phyloP scores from a whole-genome alignment of 2,329 filamentous ascomycete genomes.

The Colletotrichum lupini region DNA sequence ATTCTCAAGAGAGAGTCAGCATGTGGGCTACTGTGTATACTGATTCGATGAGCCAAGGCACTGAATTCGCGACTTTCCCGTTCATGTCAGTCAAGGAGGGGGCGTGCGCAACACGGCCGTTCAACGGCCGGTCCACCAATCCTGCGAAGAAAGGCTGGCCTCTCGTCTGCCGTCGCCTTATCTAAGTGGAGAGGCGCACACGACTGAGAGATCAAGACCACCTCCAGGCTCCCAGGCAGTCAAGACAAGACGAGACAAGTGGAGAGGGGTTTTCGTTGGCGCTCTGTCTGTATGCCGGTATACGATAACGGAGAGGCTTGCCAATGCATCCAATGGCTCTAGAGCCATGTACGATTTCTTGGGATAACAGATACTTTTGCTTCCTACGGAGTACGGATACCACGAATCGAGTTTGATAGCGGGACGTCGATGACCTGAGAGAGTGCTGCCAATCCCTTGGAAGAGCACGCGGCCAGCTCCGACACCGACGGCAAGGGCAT shows the following conservation, averaged over 20 bases:
- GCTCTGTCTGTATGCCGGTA: neutral
- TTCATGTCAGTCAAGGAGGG: neutral
- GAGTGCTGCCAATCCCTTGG: neutral
- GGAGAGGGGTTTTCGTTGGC: conserved; percentile 7
- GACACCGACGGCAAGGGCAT: neutral
- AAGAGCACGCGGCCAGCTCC: neutral
- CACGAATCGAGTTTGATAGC: neutral
- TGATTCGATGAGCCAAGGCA: conserved; percentile 28
- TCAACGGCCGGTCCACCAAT: conserved; percentile 32
- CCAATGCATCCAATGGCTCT: conserved; percentile 9
- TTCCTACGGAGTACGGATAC: neutral
- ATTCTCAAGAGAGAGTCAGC: neutral
- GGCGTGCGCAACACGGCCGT: conserved; percentile 28
- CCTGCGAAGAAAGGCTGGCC: conserved; percentile 28
- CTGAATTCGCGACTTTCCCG: conserved; percentile 9
- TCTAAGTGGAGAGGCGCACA: conserved; percentile 30
- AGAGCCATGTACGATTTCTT: neutral
- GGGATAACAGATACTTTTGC: conserved; percentile 13
- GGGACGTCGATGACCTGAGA: neutral
- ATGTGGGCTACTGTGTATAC: neutral
- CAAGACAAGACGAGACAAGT: conserved; percentile 22
- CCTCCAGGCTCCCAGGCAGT: conserved; percentile 16
- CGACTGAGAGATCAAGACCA: conserved; percentile 7
- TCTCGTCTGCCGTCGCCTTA: conserved; percentile 34
- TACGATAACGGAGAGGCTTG: conserved; percentile 23